Conservation (phyloP, 768 basidiomycete genomes). For the Bullera alba region DNA sequence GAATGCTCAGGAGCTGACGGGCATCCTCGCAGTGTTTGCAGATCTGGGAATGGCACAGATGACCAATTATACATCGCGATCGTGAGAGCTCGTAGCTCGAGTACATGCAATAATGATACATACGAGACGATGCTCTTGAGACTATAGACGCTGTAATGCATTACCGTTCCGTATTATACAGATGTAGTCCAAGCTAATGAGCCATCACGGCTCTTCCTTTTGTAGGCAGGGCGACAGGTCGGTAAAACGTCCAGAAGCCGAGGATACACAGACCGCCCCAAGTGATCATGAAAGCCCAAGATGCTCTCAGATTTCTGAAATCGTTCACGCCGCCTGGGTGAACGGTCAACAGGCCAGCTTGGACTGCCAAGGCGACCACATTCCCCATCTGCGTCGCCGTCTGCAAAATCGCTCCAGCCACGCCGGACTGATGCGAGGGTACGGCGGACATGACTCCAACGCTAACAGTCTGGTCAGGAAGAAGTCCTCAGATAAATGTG, state of each 20-base stretch:
- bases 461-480: not conserved
- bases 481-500: not conserved
- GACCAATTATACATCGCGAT: too few species aligned
- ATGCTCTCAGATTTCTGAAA: not conserved
- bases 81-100: not conserved
- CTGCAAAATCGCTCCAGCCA: conserved; percentile 27
- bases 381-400: conserved; percentile 18
- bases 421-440: conserved; percentile 19
- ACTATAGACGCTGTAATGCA: too few species aligned
- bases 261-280: not conserved
- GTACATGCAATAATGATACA: too few species aligned
- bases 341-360: conserved; percentile 19
- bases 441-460: conserved; percentile 20
- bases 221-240: too few species aligned
- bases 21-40: not conserved
- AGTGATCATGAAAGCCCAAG: not conserved
- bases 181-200: too few species aligned
- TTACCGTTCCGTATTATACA: too few species aligned
- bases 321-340: conserved; percentile 4
- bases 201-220: too few species aligned
- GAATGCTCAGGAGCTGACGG: not conserved
- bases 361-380: conserved; percentile 55
- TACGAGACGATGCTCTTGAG: too few species aligned
- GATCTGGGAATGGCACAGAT: not conserved
- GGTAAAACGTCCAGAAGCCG: not conserved